Base-by-base conservation (phyloP, 106 monocot genomes). In the Agapanthus africanus region DNA sequence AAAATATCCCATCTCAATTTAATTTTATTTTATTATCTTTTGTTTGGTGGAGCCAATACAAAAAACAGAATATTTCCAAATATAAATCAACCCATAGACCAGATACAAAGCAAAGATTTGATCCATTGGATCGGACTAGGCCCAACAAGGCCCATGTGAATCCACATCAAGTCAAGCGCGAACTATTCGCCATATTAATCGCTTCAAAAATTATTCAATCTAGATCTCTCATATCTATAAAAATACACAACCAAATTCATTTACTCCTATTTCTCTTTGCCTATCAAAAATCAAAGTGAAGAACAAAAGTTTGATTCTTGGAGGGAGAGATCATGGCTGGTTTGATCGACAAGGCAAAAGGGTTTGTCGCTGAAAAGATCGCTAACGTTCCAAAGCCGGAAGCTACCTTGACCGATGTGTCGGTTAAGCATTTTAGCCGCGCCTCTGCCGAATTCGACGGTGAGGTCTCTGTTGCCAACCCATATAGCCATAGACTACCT, bases 351-450 rank as follows among this genome's bases (percentile, higher is more conserved):
- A 88, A 87, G 76, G 90, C 94, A 30, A 90, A 90, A 82, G 83
- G 28, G 34, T 87, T 83, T 75, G 67, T 94, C 46, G 84, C 85
- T 18, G 94, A 85, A 39, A 94, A 94, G 82, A 66, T 94, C 9
- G 90, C 87, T 7, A 40, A 85, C 71, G 62, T 94, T 6, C 71
- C 82, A 73, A 94, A 79, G 75, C 94, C 94, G 41, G 90, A 90
- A 67, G 94, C 87, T 7, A 77, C 67, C 57, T n/a, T 94, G 59
- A 73, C 66, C 4, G 72, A 52, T 50, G 83, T 90, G 13, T 70
- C 73, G 46, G 26, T 94, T 35, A 80, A 83, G 69, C 21, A 66
- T 25, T 16, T 90, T 13, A 79, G 74, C 69, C 16, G 85, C 23
- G 71, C 81, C 30, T 32, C 68, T 21, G 79, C 79, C 52, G 68